Evolutionary conservation across 2,329 filamentous ascomycete genomes (phyloP), one percentile per base, ranked within the genome.

Genomic region (Colletotrichum paranaense): DNA sequence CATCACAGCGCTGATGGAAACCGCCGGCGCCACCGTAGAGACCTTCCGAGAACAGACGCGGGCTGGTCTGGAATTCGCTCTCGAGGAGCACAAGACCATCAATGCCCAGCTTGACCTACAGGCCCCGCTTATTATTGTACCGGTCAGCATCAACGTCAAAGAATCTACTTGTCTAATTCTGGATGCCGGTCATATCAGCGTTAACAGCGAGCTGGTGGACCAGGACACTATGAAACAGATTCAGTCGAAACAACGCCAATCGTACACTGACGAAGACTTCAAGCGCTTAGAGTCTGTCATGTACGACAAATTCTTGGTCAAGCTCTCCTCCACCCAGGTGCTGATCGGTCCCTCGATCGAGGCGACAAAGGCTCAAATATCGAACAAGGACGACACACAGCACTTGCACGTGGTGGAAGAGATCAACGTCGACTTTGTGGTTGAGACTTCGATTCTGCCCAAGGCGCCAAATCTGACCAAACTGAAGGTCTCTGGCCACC

Each of bases 81-180:
- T 99, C 3, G 94, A 98, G 79, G 97, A 99, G 80, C 97, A 99
- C 87, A 98, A 98, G 86, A 98, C 97, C 2, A 93, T 99, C 80
- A 98, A 99, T 78, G 96, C 96, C 16, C 95, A 98, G 78, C 88
- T 99, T 56, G 97, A 99, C 81, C 90, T 99, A 14, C 95, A 98
- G 80, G 97, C 97, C 0, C 97, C 97, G 46, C 90, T 99, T 1
- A 97, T 99, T 76, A 98, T 99, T 75, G 91, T 99, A 11, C 97
- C 97, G 0, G 95, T 98, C 80, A 98, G 93, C 78, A 97, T 99
- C 71, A 96, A 93, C 0, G 90, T 92, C 26, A 88, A 92, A 78
- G 92, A 90, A 74, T 95, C 94, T 0, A 93, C 95, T 5, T 99
- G 97, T 79, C 87, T 99, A 73, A 98, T 99, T 76, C 85, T 99